These are phyloP conservation scores for Platanus orientalis DNA, from an alignment of 164 flowering plant genomes.

Conservation along the genomic window DNA sequence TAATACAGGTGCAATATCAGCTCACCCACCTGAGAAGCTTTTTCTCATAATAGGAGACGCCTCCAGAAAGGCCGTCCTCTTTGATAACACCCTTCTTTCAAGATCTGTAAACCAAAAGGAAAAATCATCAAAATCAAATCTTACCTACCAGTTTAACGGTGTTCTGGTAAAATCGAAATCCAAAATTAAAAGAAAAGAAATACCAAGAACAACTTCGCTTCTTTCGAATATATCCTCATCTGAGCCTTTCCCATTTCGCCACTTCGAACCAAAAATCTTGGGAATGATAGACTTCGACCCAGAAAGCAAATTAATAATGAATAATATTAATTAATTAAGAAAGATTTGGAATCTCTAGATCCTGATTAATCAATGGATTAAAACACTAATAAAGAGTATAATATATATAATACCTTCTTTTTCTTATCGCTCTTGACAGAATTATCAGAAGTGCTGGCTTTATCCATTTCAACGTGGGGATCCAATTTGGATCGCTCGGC, in stretches of 20 bases:
- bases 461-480: conserved; percentile 21
- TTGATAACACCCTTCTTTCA: conserved; percentile 30
- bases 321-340: background rate
- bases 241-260: conserved; percentile 23
- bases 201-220: conserved; percentile 22
- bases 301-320: background rate
- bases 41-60: conserved; percentile 35
- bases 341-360: background rate
- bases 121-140: background rate
- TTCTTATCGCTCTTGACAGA: conserved; percentile 53
- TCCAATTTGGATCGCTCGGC: conserved; percentile 11
- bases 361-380: background rate
- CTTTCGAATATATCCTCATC: conserved; percentile 31
- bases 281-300: conserved; percentile 47
- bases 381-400: background rate
- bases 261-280: conserved; percentile 56
- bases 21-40: conserved; percentile 53
- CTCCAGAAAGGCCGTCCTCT: conserved; percentile 42
- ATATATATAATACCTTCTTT: conserved; percentile 44
- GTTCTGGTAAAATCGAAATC: too few relatives aligned
- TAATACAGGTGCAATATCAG: too few relatives aligned
- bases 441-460: conserved; percentile 27
- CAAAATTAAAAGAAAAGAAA: background rate
- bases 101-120: conserved; percentile 27
- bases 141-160: background rate